Evolutionary conservation across 192 early-diverging fungal species (phyloP), one percentile per base, ranked within the genome.

Genomic region (Funneliformis mosseae): DNA sequence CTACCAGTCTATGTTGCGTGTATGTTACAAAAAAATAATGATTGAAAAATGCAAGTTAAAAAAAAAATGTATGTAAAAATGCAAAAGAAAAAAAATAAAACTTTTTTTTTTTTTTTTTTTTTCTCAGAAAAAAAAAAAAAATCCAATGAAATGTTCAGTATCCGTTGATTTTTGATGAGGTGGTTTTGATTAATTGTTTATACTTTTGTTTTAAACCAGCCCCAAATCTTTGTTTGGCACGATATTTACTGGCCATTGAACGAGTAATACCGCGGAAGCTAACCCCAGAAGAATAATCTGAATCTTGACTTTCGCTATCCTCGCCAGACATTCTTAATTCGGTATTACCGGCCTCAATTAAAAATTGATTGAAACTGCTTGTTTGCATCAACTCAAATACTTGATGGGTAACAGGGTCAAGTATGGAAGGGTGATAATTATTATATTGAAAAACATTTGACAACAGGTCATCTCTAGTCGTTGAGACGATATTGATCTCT

Each of bases 361-460:
- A 45, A 18, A 72, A 72, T 72, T 72, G 70, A 45, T 21, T 18
- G 8, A 72, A 72, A 72, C 42, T 72, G 12, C 41, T 45, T n/a
- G 41, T n/a, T 72, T 72, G 77, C 69, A 84, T 74, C 60, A 84
- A 77, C 63, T 84, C 83, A 42, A 76, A 48, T 14, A 84, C 78
- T 38, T 69, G 61, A 62, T 60, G 28, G 1, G 60, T 69, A n/a
- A 81, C 72, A 18, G 75, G 69, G 11, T 68, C 55, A 3, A 84
- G 77, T 67, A 84, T 33, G 21, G 78, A 72, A 18, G 83, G 83
- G 39, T 84, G 81, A 67, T 82, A 84, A 48, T 62, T 42, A 18
- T 76, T 38, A 11, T 78, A 55, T 46, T 41, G 28, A 23, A 67
- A 46, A 16, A 81, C 69, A 8, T 76, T 59, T 21, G 78, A 48